phyloP scores from a whole-genome alignment of 371 early-diverging fungal species.

The Amoeboradix gromovi region DNA sequence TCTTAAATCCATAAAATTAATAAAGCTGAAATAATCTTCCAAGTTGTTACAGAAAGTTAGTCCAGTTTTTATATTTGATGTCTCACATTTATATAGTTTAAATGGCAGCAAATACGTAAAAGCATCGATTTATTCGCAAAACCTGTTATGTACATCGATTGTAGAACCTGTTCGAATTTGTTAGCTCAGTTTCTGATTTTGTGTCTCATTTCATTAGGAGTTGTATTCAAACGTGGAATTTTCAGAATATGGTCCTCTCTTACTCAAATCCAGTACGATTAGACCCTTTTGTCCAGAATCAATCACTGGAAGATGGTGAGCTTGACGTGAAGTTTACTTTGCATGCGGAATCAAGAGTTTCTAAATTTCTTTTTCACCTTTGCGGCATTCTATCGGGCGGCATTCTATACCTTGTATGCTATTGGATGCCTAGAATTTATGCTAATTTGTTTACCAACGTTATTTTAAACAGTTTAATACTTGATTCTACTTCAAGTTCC shows the following conservation, averaged over 20 bases:
- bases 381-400: conserved; percentile 36
- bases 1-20: too few species aligned
- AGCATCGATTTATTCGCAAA: too few species aligned
- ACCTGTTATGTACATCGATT: too few species aligned
- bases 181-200: background rate
- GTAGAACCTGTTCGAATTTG: too few species aligned
- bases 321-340: background rate
- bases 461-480: conserved; percentile 30
- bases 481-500: conserved; percentile 24
- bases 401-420: conserved; percentile 32
- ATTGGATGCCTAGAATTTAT: conserved; percentile 53
- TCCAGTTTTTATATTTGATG: too few species aligned
- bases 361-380: conserved; percentile 17
- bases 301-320: background rate
- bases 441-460: conserved; percentile 25
- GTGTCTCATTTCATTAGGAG: background rate
- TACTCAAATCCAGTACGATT: background rate
- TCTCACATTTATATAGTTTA: too few species aligned
- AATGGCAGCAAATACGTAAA: too few species aligned
- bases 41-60: too few species aligned
- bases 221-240: background rate
- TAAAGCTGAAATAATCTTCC: too few species aligned
- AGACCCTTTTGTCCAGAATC: background rate
- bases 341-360: background rate
- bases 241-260: background rate